Percentiles rank a stretch among this genome's conserved stretches.
Conservation (phyloP, 148 eudicot genomes). For the Vaccinium darrowii region DNA sequence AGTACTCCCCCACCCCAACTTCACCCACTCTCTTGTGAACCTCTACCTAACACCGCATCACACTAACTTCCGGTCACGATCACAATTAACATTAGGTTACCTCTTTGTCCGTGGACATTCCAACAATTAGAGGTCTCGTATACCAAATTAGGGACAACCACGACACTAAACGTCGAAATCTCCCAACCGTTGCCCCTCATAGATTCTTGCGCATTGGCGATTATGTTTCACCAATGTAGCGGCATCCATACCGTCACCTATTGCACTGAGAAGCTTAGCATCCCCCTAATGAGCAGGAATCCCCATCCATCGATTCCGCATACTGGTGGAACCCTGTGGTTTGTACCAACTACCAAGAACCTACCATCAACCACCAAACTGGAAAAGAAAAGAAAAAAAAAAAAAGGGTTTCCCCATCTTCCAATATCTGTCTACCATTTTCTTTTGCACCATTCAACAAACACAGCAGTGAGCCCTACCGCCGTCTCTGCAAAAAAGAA, state of each 20-base stretch:
- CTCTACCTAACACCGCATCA: not conserved
- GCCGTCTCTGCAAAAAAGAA: not conserved
- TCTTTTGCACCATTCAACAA: not conserved
- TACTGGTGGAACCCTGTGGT: not conserved
- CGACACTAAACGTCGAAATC: not conserved
- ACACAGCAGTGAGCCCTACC: not conserved
- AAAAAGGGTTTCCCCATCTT: not conserved
- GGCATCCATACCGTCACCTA: not conserved
- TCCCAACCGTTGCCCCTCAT: not conserved
- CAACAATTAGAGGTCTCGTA: not conserved
- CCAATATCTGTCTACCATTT: not conserved
- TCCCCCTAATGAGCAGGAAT: not conserved
- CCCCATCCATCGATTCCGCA: not conserved
- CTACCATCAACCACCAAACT: not conserved
- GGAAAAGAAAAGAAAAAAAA: not conserved
- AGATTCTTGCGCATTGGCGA: not conserved
- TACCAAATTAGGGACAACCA: not conserved
- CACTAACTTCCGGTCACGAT: not conserved
- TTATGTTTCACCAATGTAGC: not conserved
- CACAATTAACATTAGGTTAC: not conserved
- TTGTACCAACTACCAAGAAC: constrained; percentile 4
- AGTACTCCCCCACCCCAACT: too few relatives aligned
- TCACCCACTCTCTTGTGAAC: not conserved
- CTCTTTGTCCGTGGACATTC: not conserved
- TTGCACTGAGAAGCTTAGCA: not conserved